phyloP scores from a whole-genome alignment of 2,329 filamentous ascomycete genomes.

The Fusarium stilboides region DNA sequence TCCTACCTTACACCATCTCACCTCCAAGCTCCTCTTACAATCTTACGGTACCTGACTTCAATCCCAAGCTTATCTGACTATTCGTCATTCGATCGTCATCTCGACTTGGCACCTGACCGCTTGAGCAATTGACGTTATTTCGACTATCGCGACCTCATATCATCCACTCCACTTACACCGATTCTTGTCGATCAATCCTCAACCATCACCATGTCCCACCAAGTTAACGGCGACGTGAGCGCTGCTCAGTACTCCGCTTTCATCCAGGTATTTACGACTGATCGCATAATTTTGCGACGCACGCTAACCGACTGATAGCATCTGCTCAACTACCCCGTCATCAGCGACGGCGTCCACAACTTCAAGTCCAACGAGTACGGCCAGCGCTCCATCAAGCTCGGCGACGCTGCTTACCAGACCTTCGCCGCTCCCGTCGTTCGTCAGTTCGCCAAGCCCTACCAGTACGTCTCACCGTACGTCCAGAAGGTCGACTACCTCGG shows the following conservation, averaged over 20 bases:
- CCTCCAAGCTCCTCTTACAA: conserved; percentile 14
- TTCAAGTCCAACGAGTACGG: conserved; percentile 88
- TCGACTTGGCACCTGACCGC: conserved; percentile 16
- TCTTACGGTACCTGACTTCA: conserved; percentile 22
- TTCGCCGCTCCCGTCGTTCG: conserved; percentile 85
- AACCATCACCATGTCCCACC: conserved; percentile 57
- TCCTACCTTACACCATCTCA: conserved; percentile 18
- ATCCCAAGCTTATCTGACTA: conserved; percentile 23
- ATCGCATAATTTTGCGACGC: neutral
- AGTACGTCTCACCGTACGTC: conserved; percentile 88
- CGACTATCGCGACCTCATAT: conserved; percentile 10
- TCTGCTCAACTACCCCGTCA: conserved; percentile 85
- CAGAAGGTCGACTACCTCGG: conserved; percentile 84
- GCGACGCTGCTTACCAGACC: conserved; percentile 81
- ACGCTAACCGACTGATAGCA: conserved; percentile 69
- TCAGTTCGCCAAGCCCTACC: conserved; percentile 79
- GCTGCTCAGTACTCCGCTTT: conserved; percentile 65
- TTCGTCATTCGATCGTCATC: conserved; percentile 29
- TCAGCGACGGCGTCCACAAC: conserved; percentile 82
- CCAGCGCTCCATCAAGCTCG: conserved; percentile 83
- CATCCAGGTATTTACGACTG: conserved; percentile 55
- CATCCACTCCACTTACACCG: conserved; percentile 9
- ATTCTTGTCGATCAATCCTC: conserved; percentile 27
- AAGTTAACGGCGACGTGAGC: conserved; percentile 67
- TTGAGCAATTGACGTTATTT: conserved; percentile 28